phyloP scores from a whole-genome alignment of 2,329 filamentous ascomycete species.

The Phialocephala sp. region DNA sequence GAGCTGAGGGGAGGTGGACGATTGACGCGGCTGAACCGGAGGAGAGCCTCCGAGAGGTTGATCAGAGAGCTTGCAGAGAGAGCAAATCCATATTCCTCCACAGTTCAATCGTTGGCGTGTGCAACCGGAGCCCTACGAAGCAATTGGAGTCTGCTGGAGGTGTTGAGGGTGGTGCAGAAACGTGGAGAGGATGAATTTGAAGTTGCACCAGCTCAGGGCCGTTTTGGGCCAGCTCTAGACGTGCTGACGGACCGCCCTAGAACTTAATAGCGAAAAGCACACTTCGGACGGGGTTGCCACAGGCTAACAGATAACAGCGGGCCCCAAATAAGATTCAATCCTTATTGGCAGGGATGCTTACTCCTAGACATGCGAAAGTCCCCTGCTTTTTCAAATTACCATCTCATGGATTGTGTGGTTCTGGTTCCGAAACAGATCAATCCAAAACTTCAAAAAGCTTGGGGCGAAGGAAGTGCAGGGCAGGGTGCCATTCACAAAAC shows the following conservation, averaged over 20 bases:
- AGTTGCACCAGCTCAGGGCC: not conserved
- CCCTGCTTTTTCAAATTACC: slow-evolving; percentile 8
- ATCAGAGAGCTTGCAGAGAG: not conserved
- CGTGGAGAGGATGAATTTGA: not conserved
- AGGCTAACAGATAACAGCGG: not conserved
- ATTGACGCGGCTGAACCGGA: not conserved
- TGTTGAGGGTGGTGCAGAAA: slow-evolving; percentile 4
- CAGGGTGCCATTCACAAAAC: not conserved
- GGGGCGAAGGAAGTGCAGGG: not conserved
- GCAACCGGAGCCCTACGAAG: not conserved
- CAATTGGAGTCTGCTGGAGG: slow-evolving; percentile 10
- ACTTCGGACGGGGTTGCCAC: too few relatives aligned
- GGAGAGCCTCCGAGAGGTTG: not conserved
- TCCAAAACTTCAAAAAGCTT: not conserved
- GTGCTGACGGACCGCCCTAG: not conserved
- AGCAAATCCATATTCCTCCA: not conserved
- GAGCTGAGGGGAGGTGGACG: not conserved
- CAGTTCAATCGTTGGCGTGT: not conserved
- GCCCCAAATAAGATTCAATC: not conserved
- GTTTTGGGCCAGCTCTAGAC: not conserved
- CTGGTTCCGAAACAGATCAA: not conserved
- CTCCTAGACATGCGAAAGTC: not conserved
- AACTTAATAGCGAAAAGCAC: not conserved
- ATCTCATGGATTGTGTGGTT: slow-evolving; percentile 1
- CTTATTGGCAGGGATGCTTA: not conserved